Evolutionary conservation across 2,329 filamentous ascomycete species (phyloP), one percentile per base, ranked within the genome.

Genomic region (Drechslerella stenobrocha): DNA sequence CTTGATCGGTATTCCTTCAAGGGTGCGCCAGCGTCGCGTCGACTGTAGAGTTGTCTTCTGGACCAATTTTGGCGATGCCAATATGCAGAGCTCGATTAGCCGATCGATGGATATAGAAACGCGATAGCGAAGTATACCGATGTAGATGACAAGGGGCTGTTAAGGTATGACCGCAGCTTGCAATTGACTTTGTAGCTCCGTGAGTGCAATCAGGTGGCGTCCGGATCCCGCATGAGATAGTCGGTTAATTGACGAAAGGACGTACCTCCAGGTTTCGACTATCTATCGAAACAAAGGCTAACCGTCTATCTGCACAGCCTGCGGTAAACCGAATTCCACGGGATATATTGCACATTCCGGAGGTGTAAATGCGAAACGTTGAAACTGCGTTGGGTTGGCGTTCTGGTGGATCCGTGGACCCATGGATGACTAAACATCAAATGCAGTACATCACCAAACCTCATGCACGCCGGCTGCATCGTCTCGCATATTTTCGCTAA

Each of bases 351-450:
- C 28, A 5, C 5, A 30, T 5, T 11, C 11, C 5, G 11, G 28
- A 30, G 28, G 5, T 30, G 28, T 5, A 30, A 5, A 30, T 5
- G 5, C 11, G 5, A 11, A 30, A 11, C 5, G 28, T 37, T 22
- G 23, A 20, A 45, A 8, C 18, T 11, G 42, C 42, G 15, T 23
- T 30, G 13, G 8, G 28, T 2, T 15, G 3, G 15, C 34, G 18
- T 34, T 24, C 6, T 11, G 28, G 28, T 11, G 11, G n/a, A n/a
- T n/a, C n/a, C n/a, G n/a, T n/a, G n/a, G n/a, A n/a, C n/a, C n/a
- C n/a, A n/a, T n/a, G n/a, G 61, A 66, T 66, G 53, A 66, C 61
- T 66, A 58, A 66, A 66, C 61, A 58, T 30, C 60, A 52, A 32
- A 26, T 26, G 13, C 53, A 22, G 11, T 20, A 23, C 40, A 6